Conservation (phyloP, 257 asterid genomes). For the Gynochthodes officinalis region DNA sequence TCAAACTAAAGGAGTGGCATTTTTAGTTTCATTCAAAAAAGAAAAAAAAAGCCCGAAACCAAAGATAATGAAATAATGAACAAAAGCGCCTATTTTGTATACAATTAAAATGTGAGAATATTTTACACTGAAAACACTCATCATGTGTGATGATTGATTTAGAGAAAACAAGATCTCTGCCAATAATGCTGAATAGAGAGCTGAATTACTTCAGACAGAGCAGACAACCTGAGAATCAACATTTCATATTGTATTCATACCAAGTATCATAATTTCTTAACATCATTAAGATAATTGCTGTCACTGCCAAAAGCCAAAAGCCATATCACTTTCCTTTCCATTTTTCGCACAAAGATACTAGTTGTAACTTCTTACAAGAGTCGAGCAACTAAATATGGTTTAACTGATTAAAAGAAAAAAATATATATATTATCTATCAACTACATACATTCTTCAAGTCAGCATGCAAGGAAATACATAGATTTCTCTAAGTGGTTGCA, state of each 20-base stretch:
- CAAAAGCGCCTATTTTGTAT: neutral
- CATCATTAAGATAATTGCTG: neutral
- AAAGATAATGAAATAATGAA: neutral
- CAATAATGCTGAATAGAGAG: neutral
- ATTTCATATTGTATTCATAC: neutral
- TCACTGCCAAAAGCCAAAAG: neutral
- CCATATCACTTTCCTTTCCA: neutral
- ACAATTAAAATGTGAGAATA: neutral
- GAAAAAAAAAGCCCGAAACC: neutral
- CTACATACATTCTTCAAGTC: neutral
- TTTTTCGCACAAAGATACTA: neutral
- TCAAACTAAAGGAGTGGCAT: neutral
- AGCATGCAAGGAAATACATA: neutral
- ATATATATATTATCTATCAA: neutral
- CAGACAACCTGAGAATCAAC: neutral
- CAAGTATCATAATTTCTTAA: neutral
- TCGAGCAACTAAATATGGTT: too few relatives aligned
- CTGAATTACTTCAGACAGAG: neutral
- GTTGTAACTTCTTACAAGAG: neutral
- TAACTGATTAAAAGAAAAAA: neutral
- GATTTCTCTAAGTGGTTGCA: neutral
- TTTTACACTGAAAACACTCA: neutral
- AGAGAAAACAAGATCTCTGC: neutral
- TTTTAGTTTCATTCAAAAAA: neutral
- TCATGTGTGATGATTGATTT: neutral